phyloP scores from a whole-genome alignment of 345 rosid genomes.

The Anacardium occidentale region DNA sequence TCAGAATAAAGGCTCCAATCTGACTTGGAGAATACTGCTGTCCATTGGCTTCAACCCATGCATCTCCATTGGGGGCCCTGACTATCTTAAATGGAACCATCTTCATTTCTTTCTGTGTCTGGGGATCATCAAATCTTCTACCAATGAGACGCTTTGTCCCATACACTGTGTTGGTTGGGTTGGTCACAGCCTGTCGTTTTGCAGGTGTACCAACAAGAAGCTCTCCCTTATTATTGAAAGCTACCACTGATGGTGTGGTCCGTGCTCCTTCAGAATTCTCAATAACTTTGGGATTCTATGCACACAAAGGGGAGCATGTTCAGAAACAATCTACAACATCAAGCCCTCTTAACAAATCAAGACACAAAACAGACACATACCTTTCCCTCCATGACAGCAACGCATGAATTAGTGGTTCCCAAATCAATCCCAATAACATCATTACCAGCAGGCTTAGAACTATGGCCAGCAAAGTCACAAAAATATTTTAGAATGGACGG shows the following conservation, averaged over 20 bases:
- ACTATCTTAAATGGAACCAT: slow-evolving; percentile 92
- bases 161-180: slow-evolving; percentile 71
- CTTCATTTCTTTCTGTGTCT: slow-evolving; percentile 78
- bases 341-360: background rate
- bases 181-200: slow-evolving; percentile 91
- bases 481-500: background rate
- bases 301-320: background rate
- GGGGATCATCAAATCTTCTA: slow-evolving; percentile 71
- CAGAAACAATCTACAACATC: background rate
- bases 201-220: slow-evolving; percentile 87
- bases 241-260: slow-evolving; percentile 90
- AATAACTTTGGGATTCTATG: slow-evolving; percentile 81
- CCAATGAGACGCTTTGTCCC: slow-evolving; percentile 89
- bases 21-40: slow-evolving; percentile 90
- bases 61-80: slow-evolving; percentile 90
- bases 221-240: slow-evolving; percentile 74
- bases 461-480: slow-evolving; percentile 18
- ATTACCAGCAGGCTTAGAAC: slow-evolving; percentile 79
- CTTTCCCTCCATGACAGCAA: slow-evolving; percentile 97
- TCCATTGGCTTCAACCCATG: slow-evolving; percentile 87
- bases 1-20: slow-evolving; percentile 73
- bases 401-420: slow-evolving; percentile 98
- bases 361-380: slow-evolving; percentile 26
- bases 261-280: slow-evolving; percentile 92
- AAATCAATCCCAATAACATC: slow-evolving; percentile 95